These are phyloP conservation scores for Fusarium tjaetaba DNA, from an alignment of 2,329 filamentous ascomycete genomes.

Conservation along the genomic window DNA sequence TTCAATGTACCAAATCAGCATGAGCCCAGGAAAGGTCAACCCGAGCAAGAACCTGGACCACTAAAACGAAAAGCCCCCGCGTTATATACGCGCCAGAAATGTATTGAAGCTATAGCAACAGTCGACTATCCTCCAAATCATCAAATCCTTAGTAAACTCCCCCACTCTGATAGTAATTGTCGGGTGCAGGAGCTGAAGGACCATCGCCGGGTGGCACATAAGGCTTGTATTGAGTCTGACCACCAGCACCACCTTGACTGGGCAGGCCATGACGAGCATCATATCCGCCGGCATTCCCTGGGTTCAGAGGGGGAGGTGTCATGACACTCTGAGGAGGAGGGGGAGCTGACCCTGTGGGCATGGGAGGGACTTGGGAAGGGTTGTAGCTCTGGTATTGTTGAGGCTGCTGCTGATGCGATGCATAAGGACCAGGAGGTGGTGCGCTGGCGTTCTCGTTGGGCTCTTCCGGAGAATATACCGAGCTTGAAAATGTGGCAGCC, in stretches of 20 bases:
- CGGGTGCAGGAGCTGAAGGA: slow-evolving; percentile 61
- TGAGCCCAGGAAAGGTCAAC: background rate
- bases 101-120: slow-evolving; percentile 16
- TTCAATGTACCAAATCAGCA: background rate
- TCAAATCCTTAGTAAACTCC: slow-evolving; percentile 46
- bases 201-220: slow-evolving; percentile 63
- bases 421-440: slow-evolving; percentile 44
- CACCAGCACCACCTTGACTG: slow-evolving; percentile 52
- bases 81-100: background rate
- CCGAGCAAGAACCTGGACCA: background rate
- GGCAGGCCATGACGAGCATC: slow-evolving; percentile 63
- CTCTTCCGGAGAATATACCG: slow-evolving; percentile 61
- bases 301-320: slow-evolving; percentile 57
- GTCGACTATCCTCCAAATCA: background rate
- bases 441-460: slow-evolving; percentile 43
- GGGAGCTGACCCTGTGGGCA: slow-evolving; percentile 50
- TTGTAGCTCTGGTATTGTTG: slow-evolving; percentile 57
- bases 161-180: slow-evolving; percentile 65
- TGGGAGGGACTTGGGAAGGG: slow-evolving; percentile 52
- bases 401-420: slow-evolving; percentile 47
- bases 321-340: slow-evolving; percentile 46
- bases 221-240: slow-evolving; percentile 66
- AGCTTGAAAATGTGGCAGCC: slow-evolving; percentile 56
- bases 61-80: background rate
- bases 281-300: slow-evolving; percentile 55